phyloP scores from a whole-genome alignment of 192 early-diverging fungal genomes.

The Coemansia sp. region DNA sequence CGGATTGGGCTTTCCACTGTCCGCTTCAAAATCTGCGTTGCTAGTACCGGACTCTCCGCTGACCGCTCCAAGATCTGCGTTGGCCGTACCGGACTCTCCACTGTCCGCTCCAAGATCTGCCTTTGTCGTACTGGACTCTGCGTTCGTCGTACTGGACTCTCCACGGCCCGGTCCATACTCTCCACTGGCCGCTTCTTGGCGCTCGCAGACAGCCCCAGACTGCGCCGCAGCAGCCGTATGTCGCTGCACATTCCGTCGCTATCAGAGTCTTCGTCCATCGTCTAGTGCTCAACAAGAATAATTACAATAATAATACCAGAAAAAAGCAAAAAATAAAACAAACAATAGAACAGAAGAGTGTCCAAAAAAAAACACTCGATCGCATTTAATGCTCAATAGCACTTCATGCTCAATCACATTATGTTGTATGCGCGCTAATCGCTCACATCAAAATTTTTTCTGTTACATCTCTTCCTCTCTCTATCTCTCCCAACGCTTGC shows the following conservation, averaged over 20 bases:
- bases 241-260: slow-evolving; percentile 48
- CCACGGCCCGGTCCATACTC: too few relatives aligned
- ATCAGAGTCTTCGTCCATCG: slow-evolving; percentile 25
- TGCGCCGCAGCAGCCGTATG: slow-evolving; percentile 21
- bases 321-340: background rate
- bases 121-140: background rate
- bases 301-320: background rate
- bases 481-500: background rate
- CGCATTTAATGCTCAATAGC: too few relatives aligned
- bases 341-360: background rate
- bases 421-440: too few relatives aligned
- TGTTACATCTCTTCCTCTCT: too few relatives aligned
- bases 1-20: too few relatives aligned
- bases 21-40: too few relatives aligned
- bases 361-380: background rate
- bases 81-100: too few relatives aligned
- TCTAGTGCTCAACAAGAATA: background rate
- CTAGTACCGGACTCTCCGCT: too few relatives aligned
- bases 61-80: too few relatives aligned
- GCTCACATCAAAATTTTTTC: too few relatives aligned
- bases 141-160: background rate
- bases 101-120: too few relatives aligned
- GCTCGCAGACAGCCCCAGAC: slow-evolving; percentile 24
- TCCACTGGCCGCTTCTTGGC: slow-evolving; percentile 1
- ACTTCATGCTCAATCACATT: too few relatives aligned